Conservation (phyloP, 2,329 filamentous ascomycete genomes). For the Simplicillium aogashimaense region DNA sequence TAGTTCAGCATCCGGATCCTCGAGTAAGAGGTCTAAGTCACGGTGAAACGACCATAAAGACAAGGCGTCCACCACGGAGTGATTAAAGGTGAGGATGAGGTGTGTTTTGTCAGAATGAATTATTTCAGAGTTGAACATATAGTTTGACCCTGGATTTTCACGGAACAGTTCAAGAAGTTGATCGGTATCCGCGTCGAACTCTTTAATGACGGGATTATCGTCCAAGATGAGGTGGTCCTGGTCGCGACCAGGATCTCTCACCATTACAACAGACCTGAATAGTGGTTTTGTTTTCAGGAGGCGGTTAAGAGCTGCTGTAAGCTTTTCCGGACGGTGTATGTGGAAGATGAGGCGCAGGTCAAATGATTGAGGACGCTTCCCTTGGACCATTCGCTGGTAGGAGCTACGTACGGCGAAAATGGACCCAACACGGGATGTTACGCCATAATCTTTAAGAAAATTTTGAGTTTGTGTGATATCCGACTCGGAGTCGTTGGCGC, state of each 20-base stretch:
- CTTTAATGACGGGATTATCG: too few relatives aligned
- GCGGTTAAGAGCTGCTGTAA: too few relatives aligned
- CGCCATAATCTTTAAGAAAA: too few relatives aligned
- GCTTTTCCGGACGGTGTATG: constrained; percentile 3
- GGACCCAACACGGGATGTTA: too few relatives aligned
- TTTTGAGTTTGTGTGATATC: too few relatives aligned
- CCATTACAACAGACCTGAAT: too few relatives aligned
- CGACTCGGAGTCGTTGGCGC: too few relatives aligned
- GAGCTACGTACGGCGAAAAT: constrained; percentile 16
- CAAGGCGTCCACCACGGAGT: constrained; percentile 24
- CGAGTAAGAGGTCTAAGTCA: constrained; percentile 12
- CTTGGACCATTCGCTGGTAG: constrained; percentile 18
- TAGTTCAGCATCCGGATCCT: constrained; percentile 14
- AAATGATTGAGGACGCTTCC: constrained; percentile 22
- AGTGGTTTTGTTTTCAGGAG: too few relatives aligned
- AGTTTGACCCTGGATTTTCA: constrained; percentile 1
- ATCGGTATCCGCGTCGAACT: too few relatives aligned
- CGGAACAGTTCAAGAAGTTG: too few relatives aligned
- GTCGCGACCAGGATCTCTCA: too few relatives aligned
- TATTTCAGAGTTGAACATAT: constrained; percentile 20
- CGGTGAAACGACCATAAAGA: constrained; percentile 20
- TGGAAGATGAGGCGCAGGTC: constrained; percentile 21
- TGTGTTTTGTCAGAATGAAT: constrained; percentile 11
- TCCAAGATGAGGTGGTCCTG: too few relatives aligned
- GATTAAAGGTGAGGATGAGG: constrained; percentile 21